phyloP scores from a whole-genome alignment of 352 stramenopile genomes.

The Pythium biforme region DNA sequence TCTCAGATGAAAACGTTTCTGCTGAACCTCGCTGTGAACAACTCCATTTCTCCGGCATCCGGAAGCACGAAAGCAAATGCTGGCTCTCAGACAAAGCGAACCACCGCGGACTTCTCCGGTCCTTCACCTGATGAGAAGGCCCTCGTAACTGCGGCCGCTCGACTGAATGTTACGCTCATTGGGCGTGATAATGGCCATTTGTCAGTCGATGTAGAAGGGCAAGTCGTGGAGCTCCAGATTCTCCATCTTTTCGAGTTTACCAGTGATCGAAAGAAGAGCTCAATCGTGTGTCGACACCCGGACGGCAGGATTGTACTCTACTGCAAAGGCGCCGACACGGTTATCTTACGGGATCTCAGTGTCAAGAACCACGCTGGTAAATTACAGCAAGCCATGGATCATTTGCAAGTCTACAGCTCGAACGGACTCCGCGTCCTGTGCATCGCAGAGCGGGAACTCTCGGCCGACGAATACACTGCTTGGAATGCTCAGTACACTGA shows the following conservation, averaged over 20 bases:
- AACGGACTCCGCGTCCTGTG: slow-evolving; percentile 73
- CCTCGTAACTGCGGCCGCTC: slow-evolving; percentile 50
- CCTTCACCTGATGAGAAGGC: slow-evolving; percentile 80
- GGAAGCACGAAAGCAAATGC: not conserved
- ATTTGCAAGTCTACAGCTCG: slow-evolving; percentile 55
- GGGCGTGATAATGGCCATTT: slow-evolving; percentile 24
- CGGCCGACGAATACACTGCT: slow-evolving; percentile 41
- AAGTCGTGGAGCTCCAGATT: slow-evolving; percentile 39
- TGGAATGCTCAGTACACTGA: slow-evolving; percentile 36
- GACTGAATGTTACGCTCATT: slow-evolving; percentile 43
- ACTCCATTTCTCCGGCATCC: slow-evolving; percentile 35
- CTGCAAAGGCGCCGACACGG: slow-evolving; percentile 88
- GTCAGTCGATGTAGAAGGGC: slow-evolving; percentile 29
- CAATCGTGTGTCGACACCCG: slow-evolving; percentile 41
- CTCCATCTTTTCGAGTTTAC: slow-evolving; percentile 64
- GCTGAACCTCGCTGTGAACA: slow-evolving; percentile 61
- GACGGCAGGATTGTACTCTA: slow-evolving; percentile 43
- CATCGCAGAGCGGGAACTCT: slow-evolving; percentile 57
- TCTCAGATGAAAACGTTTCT: slow-evolving; percentile 30
- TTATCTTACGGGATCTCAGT: slow-evolving; percentile 62
- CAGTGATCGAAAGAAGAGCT: slow-evolving; percentile 70
- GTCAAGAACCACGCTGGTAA: slow-evolving; percentile 23
- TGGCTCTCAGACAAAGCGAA: not conserved
- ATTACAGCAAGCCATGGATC: slow-evolving; percentile 36
- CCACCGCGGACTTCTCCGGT: slow-evolving; percentile 58